phyloP scores from a whole-genome alignment of 2,329 filamentous ascomycete species.

The Colletotrichum sp. region DNA sequence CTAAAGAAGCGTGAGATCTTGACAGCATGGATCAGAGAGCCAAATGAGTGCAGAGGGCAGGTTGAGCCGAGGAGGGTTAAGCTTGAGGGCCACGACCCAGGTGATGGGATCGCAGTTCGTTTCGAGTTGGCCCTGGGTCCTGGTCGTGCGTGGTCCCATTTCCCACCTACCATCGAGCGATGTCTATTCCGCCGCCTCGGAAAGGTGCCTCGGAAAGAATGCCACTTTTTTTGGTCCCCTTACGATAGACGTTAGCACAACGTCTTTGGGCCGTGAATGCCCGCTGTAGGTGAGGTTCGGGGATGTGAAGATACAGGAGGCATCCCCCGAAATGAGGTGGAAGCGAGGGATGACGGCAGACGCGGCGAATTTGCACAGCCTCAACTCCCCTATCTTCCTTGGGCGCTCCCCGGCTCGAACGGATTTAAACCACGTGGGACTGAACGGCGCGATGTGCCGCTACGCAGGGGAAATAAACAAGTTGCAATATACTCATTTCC shows the following conservation, averaged over 20 bases:
- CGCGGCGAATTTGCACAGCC: not conserved
- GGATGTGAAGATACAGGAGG: not conserved
- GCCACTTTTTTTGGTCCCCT: not conserved
- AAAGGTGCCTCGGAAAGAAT: not conserved
- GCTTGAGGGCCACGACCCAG: not conserved
- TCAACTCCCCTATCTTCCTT: not conserved
- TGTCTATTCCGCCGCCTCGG: not conserved
- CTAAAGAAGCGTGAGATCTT: slow-evolving; percentile 19
- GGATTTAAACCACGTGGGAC: not conserved
- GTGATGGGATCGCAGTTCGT: not conserved
- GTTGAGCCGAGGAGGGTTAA: not conserved
- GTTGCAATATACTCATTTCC: not conserved
- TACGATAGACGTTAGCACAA: not conserved
- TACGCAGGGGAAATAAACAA: not conserved
- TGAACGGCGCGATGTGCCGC: not conserved
- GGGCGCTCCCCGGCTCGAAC: not conserved
- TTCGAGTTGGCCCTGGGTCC: not conserved
- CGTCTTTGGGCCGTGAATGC: not conserved
- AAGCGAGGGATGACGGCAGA: not conserved
- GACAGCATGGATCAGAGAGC: not conserved
- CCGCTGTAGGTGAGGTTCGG: not conserved
- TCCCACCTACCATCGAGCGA: not conserved
- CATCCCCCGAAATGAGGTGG: not conserved
- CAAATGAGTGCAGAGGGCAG: not conserved
- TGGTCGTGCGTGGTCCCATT: not conserved